A percentile compares a stretch with the other conserved stretches of the same genome.
Evolutionary conservation across 306 rosid genomes (phyloP).

Genomic region (Ammopiptanthus mongolicus): DNA sequence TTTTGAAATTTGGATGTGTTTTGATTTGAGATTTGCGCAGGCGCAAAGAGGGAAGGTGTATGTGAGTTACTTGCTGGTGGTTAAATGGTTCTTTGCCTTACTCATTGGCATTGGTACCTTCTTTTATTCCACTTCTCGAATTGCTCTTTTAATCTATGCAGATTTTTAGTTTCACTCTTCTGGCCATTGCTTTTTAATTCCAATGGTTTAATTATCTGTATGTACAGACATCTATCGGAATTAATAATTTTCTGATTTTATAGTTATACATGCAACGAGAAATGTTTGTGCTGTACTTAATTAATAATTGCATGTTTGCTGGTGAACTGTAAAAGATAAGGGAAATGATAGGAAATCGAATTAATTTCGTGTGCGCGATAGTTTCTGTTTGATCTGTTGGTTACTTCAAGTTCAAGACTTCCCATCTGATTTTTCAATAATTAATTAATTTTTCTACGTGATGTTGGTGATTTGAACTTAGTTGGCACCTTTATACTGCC

Average conservation of each 20-base stretch:
- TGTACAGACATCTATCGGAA: background rate
- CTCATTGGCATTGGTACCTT: slow-evolving; percentile 86
- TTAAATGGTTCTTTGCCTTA: slow-evolving; percentile 91
- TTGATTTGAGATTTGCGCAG: slow-evolving; percentile 39
- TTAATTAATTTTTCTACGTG: background rate
- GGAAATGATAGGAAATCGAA: background rate
- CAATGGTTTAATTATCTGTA: background rate
- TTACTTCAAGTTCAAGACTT: background rate
- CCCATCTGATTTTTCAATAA: background rate
- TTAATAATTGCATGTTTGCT: background rate
- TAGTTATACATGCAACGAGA: background rate
- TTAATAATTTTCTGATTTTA: background rate
- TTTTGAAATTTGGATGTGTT: slow-evolving; percentile 7
- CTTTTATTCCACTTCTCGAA: background rate
- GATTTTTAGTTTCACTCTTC: background rate
- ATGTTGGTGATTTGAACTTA: background rate
- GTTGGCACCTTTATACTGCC: background rate
- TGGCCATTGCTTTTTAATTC: background rate
- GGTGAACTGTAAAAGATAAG: background rate
- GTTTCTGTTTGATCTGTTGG: background rate
- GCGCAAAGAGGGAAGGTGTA: slow-evolving; percentile 76
- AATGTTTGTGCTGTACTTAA: background rate
- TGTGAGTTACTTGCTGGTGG: slow-evolving; percentile 63
- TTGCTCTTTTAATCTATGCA: background rate
- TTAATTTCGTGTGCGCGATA: background rate